phyloP scores from a whole-genome alignment of 2,329 filamentous ascomycete species.

The Dothideomycetes sp. region DNA sequence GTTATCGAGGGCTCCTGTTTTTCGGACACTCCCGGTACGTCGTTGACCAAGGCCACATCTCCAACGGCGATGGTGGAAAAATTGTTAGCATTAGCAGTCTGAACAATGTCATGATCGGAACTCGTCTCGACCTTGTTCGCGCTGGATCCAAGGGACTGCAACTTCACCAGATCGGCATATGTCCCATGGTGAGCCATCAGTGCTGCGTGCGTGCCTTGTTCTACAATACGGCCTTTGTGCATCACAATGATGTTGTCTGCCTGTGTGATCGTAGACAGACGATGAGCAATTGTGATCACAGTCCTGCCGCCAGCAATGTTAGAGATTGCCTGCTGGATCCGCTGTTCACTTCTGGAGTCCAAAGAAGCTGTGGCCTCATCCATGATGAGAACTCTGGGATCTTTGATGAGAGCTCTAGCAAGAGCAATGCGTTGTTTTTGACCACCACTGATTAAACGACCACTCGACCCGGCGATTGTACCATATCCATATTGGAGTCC shows the following conservation, averaged over 20 bases:
- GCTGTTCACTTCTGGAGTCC: slow-evolving; percentile 28
- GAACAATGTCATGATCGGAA: not conserved
- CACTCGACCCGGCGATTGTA: slow-evolving; percentile 33
- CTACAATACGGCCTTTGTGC: slow-evolving; percentile 37
- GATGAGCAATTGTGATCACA: slow-evolving; percentile 33
- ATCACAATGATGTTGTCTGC: slow-evolving; percentile 34
- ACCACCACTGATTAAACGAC: slow-evolving; percentile 26
- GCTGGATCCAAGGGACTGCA: slow-evolving; percentile 33
- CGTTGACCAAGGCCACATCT: not conserved
- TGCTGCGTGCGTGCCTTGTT: slow-evolving; percentile 38
- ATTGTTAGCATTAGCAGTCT: slow-evolving; percentile 23
- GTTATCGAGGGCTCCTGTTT: slow-evolving; percentile 3
- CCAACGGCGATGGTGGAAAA: slow-evolving; percentile 24
- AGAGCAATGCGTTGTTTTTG: slow-evolving; percentile 28
- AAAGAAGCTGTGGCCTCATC: slow-evolving; percentile 32
- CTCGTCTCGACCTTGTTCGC: not conserved
- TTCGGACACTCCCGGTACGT: not conserved
- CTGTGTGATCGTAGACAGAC: slow-evolving; percentile 27
- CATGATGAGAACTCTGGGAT: slow-evolving; percentile 25
- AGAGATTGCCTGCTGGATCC: slow-evolving; percentile 26
- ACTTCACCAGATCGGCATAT: slow-evolving; percentile 38
- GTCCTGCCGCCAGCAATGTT: slow-evolving; percentile 22
- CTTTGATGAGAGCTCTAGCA: slow-evolving; percentile 26
- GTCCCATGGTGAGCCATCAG: slow-evolving; percentile 25
- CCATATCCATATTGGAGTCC: slow-evolving; percentile 53